Evolutionary conservation across 345 rosid species (phyloP).

Genomic region (Mercurialis annua): DNA sequence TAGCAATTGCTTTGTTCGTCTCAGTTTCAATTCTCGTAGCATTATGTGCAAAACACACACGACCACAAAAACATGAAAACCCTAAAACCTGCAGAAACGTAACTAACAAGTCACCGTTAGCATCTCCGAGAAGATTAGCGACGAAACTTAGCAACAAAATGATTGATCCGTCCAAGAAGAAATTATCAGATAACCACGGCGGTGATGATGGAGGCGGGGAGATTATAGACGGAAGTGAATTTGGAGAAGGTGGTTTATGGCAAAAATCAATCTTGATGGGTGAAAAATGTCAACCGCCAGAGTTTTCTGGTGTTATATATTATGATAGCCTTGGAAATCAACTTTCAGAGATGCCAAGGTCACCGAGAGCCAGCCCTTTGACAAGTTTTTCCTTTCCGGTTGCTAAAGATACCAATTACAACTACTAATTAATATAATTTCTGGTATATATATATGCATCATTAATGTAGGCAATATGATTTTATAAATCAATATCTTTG

Average conservation of each 20-base stretch:
- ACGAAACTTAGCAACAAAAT: constrained; percentile 11
- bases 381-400: constrained; percentile 3
- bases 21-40: constrained; percentile 22
- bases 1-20: constrained; percentile 21
- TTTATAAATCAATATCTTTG: too few relatives aligned
- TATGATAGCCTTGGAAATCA: constrained; percentile 20
- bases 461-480: too few relatives aligned
- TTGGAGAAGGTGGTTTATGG: constrained; percentile 14
- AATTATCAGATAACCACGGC: neutral
- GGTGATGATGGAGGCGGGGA: neutral
- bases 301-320: constrained; percentile 20
- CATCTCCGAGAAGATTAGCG: constrained; percentile 18
- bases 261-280: constrained; percentile 22
- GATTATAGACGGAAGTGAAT: neutral
- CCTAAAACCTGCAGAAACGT: neutral
- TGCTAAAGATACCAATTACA: neutral
- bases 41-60: constrained; percentile 22
- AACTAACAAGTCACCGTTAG: neutral
- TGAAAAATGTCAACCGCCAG: constrained; percentile 15
- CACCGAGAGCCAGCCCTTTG: constrained; percentile 13
- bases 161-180: neutral
- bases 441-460: too few relatives aligned
- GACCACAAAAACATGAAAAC: neutral
- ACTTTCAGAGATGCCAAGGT: constrained; percentile 11
- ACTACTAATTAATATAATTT: neutral